Conservation (phyloP, 352 stramenopile species). For the Phytophthora ohioensis region DNA sequence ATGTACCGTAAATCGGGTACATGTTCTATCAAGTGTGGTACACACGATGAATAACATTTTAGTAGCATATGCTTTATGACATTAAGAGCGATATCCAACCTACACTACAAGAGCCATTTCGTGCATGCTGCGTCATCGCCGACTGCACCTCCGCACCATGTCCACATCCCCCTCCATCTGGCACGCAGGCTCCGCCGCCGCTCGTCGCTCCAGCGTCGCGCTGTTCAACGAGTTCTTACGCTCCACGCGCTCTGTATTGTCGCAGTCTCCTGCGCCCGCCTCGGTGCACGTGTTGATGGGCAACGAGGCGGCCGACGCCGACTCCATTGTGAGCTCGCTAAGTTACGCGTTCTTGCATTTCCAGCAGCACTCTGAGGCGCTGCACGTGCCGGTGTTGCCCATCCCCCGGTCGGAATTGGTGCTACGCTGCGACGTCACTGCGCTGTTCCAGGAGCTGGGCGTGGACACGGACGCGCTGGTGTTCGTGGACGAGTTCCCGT, state of each 20-base stretch:
- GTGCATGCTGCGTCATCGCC: conserved; percentile 17
- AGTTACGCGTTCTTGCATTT: conserved; percentile 65
- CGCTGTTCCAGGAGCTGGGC: conserved; percentile 60
- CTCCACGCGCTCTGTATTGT: conserved; percentile 16
- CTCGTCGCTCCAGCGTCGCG: conserved; percentile 24
- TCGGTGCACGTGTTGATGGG: conserved; percentile 73
- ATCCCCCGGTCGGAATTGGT: conserved; percentile 69
- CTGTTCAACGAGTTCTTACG: conserved; percentile 36
- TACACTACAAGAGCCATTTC: neutral
- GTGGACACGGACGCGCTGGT: conserved; percentile 65
- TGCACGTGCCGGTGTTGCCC: conserved; percentile 68
- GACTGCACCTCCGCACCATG: conserved; percentile 19
- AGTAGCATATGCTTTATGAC: neutral
- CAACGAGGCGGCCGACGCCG: conserved; percentile 84
- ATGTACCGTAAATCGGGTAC: neutral
- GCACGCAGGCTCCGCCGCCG: conserved; percentile 9
- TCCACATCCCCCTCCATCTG: conserved; percentile 11
- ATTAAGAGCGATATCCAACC: too few relatives aligned
- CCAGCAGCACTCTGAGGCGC: conserved; percentile 12
- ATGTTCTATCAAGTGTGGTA: conserved; percentile 8
- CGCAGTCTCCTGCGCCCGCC: conserved; percentile 2
- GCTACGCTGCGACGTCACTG: conserved; percentile 75
- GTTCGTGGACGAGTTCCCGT: conserved; percentile 86
- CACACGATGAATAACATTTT: conserved; percentile 1
- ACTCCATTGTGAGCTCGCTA: conserved; percentile 86